Evolutionary conservation across 306 rosid species (phyloP).

Genomic region (Rosa multiflora): DNA sequence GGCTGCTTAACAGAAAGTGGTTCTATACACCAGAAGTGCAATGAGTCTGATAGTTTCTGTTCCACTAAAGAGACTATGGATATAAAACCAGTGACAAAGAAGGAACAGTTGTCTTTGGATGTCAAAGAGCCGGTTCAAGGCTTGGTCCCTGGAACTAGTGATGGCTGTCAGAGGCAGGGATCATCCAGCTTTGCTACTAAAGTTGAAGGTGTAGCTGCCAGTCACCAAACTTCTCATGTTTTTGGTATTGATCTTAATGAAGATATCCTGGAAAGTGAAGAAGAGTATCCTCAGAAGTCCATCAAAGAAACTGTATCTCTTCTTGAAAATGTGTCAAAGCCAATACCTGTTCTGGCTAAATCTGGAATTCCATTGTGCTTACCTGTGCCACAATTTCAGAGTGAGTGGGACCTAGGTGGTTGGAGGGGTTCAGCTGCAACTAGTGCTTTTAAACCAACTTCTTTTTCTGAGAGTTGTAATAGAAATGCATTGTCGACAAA

Average conservation of each 20-base stretch:
- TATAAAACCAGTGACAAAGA: background rate
- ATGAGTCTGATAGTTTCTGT: slow-evolving; percentile 6
- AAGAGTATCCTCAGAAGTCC: slow-evolving; percentile 15
- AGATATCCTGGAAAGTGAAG: slow-evolving; percentile 15
- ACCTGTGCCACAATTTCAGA: slow-evolving; percentile 10
- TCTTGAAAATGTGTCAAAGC: slow-evolving; percentile 25
- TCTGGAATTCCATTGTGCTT: slow-evolving; percentile 23
- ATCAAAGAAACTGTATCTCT: slow-evolving; percentile 16
- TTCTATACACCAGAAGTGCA: slow-evolving; percentile 12
- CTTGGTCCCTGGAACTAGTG: background rate
- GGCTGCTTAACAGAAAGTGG: slow-evolving; percentile 28
- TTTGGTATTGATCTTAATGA: slow-evolving; percentile 34
- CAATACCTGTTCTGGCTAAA: slow-evolving; percentile 32
- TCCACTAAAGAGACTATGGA: background rate
- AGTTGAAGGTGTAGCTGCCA: slow-evolving; percentile 18
- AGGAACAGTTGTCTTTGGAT: slow-evolving; percentile 11
- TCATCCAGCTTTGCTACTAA: slow-evolving; percentile 10
- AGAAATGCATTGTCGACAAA: slow-evolving; percentile 2
- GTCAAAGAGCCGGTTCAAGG: slow-evolving; percentile 19
- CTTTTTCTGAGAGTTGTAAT: slow-evolving; percentile 15
- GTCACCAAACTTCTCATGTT: slow-evolving; percentile 7
- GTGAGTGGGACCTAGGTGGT: slow-evolving; percentile 19
- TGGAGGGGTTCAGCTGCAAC: slow-evolving; percentile 35
- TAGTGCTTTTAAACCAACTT: slow-evolving; percentile 33
- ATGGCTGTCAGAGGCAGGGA: slow-evolving; percentile 17